A percentile compares a stretch with the other conserved stretches of the same genome.
phyloP scores from a whole-genome alignment of 1,139 yeast genomes.

The Debaryomyces psychrophilus region DNA sequence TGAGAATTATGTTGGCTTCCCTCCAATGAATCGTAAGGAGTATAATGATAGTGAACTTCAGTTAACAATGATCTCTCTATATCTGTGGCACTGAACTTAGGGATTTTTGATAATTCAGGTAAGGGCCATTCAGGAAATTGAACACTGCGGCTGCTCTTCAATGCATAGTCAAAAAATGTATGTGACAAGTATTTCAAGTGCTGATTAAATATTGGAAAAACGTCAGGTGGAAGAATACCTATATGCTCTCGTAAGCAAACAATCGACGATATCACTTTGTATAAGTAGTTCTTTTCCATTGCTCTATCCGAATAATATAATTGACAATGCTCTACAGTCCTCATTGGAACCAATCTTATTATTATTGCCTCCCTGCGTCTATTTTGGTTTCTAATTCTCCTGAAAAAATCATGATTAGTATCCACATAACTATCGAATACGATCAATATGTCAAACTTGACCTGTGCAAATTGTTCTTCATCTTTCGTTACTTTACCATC shows the following conservation, averaged over 20 bases:
- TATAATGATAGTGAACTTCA: conserved; percentile 69
- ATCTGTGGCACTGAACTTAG: conserved; percentile 65
- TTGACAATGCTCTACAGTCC: conserved; percentile 80
- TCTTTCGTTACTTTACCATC: conserved; percentile 39
- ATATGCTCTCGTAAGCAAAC: conserved; percentile 82
- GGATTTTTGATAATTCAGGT: conserved; percentile 70
- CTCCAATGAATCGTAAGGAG: conserved; percentile 54
- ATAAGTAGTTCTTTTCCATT: conserved; percentile 51
- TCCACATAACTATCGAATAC: conserved; percentile 75
- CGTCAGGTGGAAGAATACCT: conserved; percentile 82
- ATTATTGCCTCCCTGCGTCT: conserved; percentile 52
- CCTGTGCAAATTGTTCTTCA: conserved; percentile 24
- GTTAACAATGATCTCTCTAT: conserved; percentile 79
- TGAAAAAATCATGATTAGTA: conserved; percentile 33
- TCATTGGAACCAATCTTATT: conserved; percentile 70
- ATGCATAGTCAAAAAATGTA: conserved; percentile 55
- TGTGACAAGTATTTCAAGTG: conserved; percentile 62
- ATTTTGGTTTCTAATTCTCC: conserved; percentile 36
- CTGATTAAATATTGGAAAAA: conserved; percentile 74
- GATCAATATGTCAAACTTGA: conserved; percentile 62
- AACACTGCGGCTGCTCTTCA: conserved; percentile 25
- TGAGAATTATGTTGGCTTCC: conserved; percentile 15
- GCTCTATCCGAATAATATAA: conserved; percentile 31
- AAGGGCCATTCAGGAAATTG: conserved; percentile 67
- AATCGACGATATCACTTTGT: conserved; percentile 75